phyloP scores from a whole-genome alignment of 805 yeast genomes.

The Schwanniomyces occidentalis region DNA sequence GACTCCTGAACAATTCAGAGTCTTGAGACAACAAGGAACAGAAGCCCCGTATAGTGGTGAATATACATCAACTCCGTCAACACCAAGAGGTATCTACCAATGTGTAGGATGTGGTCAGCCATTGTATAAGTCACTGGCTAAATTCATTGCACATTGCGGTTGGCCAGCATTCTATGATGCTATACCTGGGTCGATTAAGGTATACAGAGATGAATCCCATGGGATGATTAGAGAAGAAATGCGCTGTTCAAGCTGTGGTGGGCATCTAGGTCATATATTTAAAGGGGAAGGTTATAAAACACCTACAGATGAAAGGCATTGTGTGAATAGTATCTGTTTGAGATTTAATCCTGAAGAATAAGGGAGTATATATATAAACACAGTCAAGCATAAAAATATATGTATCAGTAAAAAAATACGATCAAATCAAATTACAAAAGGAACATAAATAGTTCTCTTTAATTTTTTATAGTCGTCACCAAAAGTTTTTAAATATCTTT shows the following conservation, averaged over 20 bases:
- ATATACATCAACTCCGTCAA: constrained; percentile 52
- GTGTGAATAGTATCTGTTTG: constrained; percentile 85
- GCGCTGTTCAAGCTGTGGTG: constrained; percentile 84
- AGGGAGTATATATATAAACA: neutral
- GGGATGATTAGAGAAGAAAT: constrained; percentile 91
- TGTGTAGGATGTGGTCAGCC: constrained; percentile 90
- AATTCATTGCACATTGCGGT: constrained; percentile 91
- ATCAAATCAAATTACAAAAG: constrained; percentile 54
- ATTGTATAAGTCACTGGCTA: constrained; percentile 73
- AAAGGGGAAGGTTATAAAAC: constrained; percentile 88
- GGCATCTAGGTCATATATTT: constrained; percentile 95
- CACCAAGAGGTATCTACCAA: constrained; percentile 60
- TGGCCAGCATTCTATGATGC: constrained; percentile 98
- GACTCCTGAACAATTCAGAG: constrained; percentile 73
- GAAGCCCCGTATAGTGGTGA: constrained; percentile 68
- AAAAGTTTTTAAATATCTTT: constrained; percentile 62
- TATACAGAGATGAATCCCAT: constrained; percentile 56
- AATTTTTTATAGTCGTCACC: constrained; percentile 77
- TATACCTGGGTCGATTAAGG: constrained; percentile 71
- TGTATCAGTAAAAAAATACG: neutral
- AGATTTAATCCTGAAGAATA: constrained; percentile 45
- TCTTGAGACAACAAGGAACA: constrained; percentile 73
- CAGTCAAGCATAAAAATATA: constrained; percentile 1
- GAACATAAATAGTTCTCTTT: constrained; percentile 73
- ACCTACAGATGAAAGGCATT: constrained; percentile 91